Conservation (phyloP, 768 basidiomycete species). For the Podaxis pistillaris region DNA sequence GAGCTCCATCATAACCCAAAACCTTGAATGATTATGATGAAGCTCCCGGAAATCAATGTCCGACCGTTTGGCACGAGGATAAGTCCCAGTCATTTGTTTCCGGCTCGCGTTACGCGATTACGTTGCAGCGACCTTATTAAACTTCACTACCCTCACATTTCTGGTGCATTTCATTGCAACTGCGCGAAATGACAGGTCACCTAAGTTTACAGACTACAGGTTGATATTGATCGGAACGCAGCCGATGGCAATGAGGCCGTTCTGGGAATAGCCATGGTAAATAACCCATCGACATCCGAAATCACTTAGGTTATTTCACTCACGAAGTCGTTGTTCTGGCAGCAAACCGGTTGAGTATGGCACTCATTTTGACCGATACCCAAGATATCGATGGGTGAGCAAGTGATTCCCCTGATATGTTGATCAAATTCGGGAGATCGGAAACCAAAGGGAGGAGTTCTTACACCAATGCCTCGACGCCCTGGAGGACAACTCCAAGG, state of each 20-base stretch:
- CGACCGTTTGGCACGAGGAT: background rate
- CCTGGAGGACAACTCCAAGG: slow-evolving; percentile 25
- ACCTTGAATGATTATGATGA: background rate
- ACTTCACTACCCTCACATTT: background rate
- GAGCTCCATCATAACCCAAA: background rate
- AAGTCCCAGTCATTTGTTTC: background rate
- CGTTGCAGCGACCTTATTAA: background rate
- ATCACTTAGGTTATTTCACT: slow-evolving; percentile 13
- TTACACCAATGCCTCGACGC: slow-evolving; percentile 28
- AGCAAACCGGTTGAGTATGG: slow-evolving; percentile 37
- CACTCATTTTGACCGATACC: slow-evolving; percentile 28
- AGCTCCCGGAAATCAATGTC: background rate
- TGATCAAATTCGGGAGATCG: background rate
- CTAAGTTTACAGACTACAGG: slow-evolving; percentile 15
- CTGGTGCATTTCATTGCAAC: background rate
- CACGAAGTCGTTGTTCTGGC: slow-evolving; percentile 31
- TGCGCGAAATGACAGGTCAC: background rate
- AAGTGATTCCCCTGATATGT: slow-evolving; percentile 25
- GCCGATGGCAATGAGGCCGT: slow-evolving; percentile 36
- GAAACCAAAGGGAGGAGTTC: background rate
- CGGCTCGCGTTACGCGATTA: background rate
- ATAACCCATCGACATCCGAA: background rate
- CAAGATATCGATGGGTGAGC: slow-evolving; percentile 27
- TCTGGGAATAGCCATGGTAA: slow-evolving; percentile 15
- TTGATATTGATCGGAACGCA: slow-evolving; percentile 36